These are phyloP conservation scores for Penicillium oxalicum DNA, from an alignment of 2,329 filamentous ascomycete genomes.

Conservation along the genomic window DNA sequence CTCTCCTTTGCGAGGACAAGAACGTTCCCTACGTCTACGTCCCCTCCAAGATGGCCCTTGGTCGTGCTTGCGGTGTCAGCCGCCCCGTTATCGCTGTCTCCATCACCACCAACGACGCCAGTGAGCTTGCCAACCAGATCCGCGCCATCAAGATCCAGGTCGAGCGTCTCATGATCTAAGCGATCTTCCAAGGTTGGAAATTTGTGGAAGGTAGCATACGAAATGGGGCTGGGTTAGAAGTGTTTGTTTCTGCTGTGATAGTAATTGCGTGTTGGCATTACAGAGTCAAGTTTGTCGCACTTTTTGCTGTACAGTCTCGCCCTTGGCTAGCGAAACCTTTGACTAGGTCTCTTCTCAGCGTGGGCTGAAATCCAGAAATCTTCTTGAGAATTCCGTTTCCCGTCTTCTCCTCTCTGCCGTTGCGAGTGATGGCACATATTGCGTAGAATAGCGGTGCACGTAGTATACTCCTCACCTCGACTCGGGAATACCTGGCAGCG, in stretches of 20 bases:
- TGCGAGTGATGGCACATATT: not conserved
- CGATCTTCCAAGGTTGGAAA: not conserved
- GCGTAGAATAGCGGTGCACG: not conserved
- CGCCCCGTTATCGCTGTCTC: constrained; percentile 78
- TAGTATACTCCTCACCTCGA: too few relatives aligned
- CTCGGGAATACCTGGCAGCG: too few relatives aligned
- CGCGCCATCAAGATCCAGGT: constrained; percentile 88
- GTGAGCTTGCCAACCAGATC: constrained; percentile 83
- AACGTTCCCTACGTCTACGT: constrained; percentile 69
- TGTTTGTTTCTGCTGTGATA: not conserved
- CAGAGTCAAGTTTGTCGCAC: not conserved
- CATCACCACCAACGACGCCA: constrained; percentile 89
- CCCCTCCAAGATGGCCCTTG: constrained; percentile 74
- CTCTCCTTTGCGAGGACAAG: constrained; percentile 75
- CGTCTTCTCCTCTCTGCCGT: not conserved
- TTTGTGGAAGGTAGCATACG: constrained; percentile 7
- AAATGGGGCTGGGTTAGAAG: not conserved
- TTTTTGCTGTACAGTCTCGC: not conserved
- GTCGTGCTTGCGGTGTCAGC: constrained; percentile 82
- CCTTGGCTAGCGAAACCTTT: constrained; percentile 14
- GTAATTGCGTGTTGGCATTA: not conserved
- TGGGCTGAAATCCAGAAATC: constrained; percentile 7
- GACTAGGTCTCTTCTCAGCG: constrained; percentile 11
- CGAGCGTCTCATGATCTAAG: constrained; percentile 87
- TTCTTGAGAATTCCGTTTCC: constrained; percentile 2